Conservation (phyloP, 345 rosid species). For the Microcos paniculata region DNA sequence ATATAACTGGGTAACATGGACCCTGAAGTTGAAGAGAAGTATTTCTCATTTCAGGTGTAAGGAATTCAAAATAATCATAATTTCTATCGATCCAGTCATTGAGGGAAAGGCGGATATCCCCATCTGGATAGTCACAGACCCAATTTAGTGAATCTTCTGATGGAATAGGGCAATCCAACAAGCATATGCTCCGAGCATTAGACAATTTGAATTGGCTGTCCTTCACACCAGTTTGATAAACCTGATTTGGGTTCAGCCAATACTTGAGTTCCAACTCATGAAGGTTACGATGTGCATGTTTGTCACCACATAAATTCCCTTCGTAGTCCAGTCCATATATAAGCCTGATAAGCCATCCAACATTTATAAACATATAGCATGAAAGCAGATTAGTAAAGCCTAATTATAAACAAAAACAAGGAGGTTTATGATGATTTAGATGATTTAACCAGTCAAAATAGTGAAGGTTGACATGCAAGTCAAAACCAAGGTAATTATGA, state of each 20-base stretch:
- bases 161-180: constrained; percentile 86
- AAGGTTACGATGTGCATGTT: constrained; percentile 70
- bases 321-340: constrained; percentile 94
- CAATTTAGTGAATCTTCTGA: constrained; percentile 77
- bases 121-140: constrained; percentile 99
- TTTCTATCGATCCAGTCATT: constrained; percentile 87
- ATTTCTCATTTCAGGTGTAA: constrained; percentile 90
- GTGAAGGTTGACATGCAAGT: neutral
- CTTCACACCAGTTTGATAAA: constrained; percentile 89
- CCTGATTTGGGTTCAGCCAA: constrained; percentile 95
- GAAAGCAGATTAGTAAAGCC: neutral
- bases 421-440: neutral
- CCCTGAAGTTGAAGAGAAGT: constrained; percentile 93
- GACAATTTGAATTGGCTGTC: constrained; percentile 65
- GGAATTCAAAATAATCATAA: constrained; percentile 89
- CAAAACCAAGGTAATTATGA: neutral
- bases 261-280: constrained; percentile 76
- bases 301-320: constrained; percentile 95
- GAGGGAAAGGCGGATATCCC: constrained; percentile 76
- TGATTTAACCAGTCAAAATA: neutral
- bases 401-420: neutral
- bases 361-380: neutral
- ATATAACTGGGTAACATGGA: constrained; percentile 95
- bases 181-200: constrained; percentile 83
- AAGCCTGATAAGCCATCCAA: constrained; percentile 55